Percentiles rank a stretch among this genome's conserved stretches.
Conservation (phyloP, 345 rosid species). For the Kandelia obovata region DNA sequence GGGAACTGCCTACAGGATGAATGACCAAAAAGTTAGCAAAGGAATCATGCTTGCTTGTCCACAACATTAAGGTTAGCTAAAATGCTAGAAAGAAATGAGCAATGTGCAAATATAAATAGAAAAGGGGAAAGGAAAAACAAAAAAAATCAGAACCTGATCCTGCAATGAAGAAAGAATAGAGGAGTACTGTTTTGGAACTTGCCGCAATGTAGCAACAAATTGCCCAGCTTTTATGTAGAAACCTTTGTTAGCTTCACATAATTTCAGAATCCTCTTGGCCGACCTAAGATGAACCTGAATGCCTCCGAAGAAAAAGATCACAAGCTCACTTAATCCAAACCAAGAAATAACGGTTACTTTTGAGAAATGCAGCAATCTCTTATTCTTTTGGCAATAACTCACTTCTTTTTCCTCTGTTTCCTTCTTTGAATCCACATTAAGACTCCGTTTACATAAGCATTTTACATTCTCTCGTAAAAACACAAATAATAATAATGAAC, state of each 20-base stretch:
- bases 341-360: not conserved
- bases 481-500: not conserved
- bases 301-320: not conserved
- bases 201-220: conserved; percentile 71
- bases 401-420: no score
- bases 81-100: not conserved
- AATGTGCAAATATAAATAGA: not conserved
- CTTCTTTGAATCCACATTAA: no score
- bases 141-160: conserved; percentile 51
- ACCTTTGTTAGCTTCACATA: conserved; percentile 79
- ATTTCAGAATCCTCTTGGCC: conserved; percentile 54
- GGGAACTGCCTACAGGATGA: conserved; percentile 60
- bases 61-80: not conserved
- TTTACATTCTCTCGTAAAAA: no score
- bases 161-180: conserved; percentile 65
- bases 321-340: conserved; percentile 5
- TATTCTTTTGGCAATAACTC: not conserved
- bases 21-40: conserved; percentile 11
- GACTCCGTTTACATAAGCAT: no score
- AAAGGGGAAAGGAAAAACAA: not conserved
- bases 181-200: conserved; percentile 72
- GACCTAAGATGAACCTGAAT: conserved; percentile 76
- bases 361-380: not conserved
- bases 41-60: conserved; percentile 11
- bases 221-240: conserved; percentile 92